Base-by-base conservation (phyloP, 2,329 filamentous ascomycete species). In the Colletotrichum sidae region DNA sequence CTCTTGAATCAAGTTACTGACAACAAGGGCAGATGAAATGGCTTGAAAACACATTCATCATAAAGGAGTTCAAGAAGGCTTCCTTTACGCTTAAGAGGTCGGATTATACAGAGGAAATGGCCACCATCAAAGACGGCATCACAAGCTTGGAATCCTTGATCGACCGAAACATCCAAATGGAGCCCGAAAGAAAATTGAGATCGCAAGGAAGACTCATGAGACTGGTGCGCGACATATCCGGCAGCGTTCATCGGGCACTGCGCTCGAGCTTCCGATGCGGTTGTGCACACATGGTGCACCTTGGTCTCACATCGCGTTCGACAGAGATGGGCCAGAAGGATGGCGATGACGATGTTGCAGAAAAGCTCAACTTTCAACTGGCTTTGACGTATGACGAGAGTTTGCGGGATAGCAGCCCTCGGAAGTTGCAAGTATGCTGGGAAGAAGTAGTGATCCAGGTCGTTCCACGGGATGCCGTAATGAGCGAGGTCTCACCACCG, bases 131-230 rank as follows among this genome's bases (percentile, higher is more conserved):
- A 7, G 69, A 72, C 10, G 67, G 68, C 6, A 67, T 75, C 7
- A 67, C 64, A 0, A 72, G 62, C 13, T 57, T 76, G 8, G 69
- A 73, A 51, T 55, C 54, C 1, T 10, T 75, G 6, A 66, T 70
- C 4, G 45, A 54, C 0, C 58, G 62, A 0, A 74, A 71, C 37
- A 39, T 71, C 6, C 46, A 70, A 17, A 56, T 74, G 25, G 71
- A 72, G n/a, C 69, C 72, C 2, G 34, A 50, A 1, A 63, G 73
- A 2, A 56, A 51, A 15, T 15, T 55, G 4, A 53, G 59, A 12
- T 72, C 69, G 0, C 68, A 71, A 49, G 69, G 62, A 4, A 70
- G 64, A 6, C 57, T 74, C 0, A 61, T 70, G 25, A 67, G 38
- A 9, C 15, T 74, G 2, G 44, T 73, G 5, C 68, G 69, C 2